Conservation (phyloP, 345 rosid species). For the Eutrema yunnanense region DNA sequence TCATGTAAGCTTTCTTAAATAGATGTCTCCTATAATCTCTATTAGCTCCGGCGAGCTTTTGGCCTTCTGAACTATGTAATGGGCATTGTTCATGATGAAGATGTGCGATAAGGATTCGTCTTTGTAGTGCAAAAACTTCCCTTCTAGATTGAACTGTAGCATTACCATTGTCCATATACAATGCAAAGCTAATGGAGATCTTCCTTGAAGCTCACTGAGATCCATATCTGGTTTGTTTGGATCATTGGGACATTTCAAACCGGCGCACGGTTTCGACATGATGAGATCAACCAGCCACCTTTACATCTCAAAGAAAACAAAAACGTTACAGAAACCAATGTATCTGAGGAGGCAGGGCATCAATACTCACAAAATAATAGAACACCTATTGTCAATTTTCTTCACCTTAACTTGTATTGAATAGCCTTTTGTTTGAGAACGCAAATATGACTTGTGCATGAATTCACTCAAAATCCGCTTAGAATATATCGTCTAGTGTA, state of each 20-base stretch:
- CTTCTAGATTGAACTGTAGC: slow-evolving; percentile 85
- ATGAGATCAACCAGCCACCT: slow-evolving; percentile 53
- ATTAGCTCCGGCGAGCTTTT: slow-evolving; percentile 74
- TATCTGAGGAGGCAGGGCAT: not conserved
- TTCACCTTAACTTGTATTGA: not conserved
- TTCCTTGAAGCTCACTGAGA: slow-evolving; percentile 60
- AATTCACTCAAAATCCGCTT: not conserved
- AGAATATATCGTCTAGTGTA: not conserved
- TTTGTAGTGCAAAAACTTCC: slow-evolving; percentile 73
- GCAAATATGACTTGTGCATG: not conserved
- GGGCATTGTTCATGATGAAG: slow-evolving; percentile 94
- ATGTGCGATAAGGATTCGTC: slow-evolving; percentile 64
- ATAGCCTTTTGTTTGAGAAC: not conserved
- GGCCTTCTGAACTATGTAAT: slow-evolving; percentile 82
- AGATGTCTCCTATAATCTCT: slow-evolving; percentile 84
- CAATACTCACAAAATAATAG: not conserved
- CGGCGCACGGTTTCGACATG: slow-evolving; percentile 75
- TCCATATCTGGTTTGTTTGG: slow-evolving; percentile 84
- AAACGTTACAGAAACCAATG: not conserved
- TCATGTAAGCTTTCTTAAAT: slow-evolving; percentile 61
- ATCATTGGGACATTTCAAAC: slow-evolving; percentile 78
- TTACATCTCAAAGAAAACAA: not conserved
- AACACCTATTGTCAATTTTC: too few species aligned
- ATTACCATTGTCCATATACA: slow-evolving; percentile 87
- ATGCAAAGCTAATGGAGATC: slow-evolving; percentile 70